Conservation (phyloP, 177 flowering plant genomes). For the Vitis hybrid region DNA sequence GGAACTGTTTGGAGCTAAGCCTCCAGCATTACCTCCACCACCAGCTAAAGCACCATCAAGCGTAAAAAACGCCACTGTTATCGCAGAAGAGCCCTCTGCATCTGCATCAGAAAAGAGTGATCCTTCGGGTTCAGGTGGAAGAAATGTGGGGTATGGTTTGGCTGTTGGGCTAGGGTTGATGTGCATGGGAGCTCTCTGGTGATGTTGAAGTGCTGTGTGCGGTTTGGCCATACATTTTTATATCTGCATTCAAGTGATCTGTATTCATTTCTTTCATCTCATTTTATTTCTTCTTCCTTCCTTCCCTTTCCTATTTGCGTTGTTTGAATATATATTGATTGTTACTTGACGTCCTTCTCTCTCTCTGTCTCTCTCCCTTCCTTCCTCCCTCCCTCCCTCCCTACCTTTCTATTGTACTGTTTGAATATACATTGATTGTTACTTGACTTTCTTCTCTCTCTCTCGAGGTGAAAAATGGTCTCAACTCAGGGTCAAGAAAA, state of each 20-base stretch:
- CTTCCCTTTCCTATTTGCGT: too few relatives aligned
- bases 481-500: too few relatives aligned
- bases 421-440: too few relatives aligned
- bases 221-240: background rate
- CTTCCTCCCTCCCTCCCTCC: too few relatives aligned
- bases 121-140: conserved; percentile 20
- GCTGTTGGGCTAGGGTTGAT: conserved; percentile 35
- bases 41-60: conserved; percentile 6
- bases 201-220: background rate
- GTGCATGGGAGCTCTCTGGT: conserved; percentile 38
- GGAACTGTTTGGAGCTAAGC: conserved; percentile 38
- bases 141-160: conserved; percentile 32
- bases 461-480: too few relatives aligned
- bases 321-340: too few relatives aligned
- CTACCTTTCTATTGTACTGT: too few relatives aligned
- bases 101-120: conserved; percentile 9
- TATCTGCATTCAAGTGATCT: background rate
- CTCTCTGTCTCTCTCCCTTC: too few relatives aligned
- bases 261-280: background rate
- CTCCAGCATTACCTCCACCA: conserved; percentile 33
- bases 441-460: too few relatives aligned
- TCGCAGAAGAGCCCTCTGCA: conserved; percentile 12
- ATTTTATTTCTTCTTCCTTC: too few relatives aligned
- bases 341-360: too few relatives aligned
- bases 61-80: conserved; percentile 7